phyloP scores from a whole-genome alignment of 257 asterid species.

The Penstemon davidsonii region DNA sequence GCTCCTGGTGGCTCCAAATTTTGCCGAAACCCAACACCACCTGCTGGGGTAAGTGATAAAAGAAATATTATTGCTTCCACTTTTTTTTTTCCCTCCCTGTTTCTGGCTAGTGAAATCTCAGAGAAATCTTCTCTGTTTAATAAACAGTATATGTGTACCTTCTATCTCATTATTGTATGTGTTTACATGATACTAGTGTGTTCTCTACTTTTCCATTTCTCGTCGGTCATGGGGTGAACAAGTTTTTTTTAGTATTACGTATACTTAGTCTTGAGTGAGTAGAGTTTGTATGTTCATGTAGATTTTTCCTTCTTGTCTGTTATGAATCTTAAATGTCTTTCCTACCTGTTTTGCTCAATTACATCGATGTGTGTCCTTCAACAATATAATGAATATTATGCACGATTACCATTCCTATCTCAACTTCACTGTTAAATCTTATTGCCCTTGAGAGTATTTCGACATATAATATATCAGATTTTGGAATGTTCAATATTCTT shows the following conservation, averaged over 20 bases:
- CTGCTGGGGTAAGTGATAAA: conserved; percentile 71
- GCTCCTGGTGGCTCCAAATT: conserved; percentile 99
- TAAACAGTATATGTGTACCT: background rate
- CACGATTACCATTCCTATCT: background rate
- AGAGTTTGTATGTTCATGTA: background rate
- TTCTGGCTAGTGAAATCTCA: background rate
- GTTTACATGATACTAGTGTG: background rate
- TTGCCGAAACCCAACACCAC: conserved; percentile 88
- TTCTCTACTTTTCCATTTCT: conserved; percentile 3
- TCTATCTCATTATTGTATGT: background rate
- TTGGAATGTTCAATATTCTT: background rate
- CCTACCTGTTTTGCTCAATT: background rate
- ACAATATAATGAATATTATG: background rate
- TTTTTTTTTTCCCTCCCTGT: background rate
- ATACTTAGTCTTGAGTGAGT: background rate
- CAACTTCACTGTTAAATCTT: background rate
- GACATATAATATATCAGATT: background rate
- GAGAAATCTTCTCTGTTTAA: background rate
- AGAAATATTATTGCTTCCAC: background rate
- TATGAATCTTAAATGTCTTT: background rate
- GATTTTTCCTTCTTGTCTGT: background rate
- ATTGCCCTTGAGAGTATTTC: background rate
- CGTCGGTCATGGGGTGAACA: background rate
- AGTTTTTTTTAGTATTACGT: too few relatives aligned
- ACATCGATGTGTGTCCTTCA: background rate